Conservation (phyloP, 345 rosid genomes). For the Rhodamnia argentea region DNA sequence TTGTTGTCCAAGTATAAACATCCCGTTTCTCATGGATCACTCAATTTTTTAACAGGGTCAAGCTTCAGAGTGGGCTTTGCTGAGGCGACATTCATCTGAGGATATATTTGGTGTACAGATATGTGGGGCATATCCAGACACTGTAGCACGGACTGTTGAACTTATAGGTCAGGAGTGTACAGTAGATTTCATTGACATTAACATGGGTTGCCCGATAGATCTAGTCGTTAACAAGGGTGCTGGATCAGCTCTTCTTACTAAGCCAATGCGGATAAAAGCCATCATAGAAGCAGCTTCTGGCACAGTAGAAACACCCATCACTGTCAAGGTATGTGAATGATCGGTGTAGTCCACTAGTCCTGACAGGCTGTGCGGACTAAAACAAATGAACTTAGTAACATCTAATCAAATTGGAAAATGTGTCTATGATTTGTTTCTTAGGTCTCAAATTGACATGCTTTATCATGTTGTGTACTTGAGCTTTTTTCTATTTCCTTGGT, state of each 20-base stretch:
- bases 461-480: neutral
- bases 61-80: constrained; percentile 99
- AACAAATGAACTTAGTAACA: neutral
- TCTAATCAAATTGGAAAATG: neutral
- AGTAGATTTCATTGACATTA: constrained; percentile 87
- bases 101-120: constrained; percentile 95
- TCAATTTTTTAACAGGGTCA: constrained; percentile 44
- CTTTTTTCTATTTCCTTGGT: neutral
- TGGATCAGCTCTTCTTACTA: constrained; percentile 83
- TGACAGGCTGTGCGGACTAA: neutral
- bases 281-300: constrained; percentile 57
- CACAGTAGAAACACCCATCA: constrained; percentile 73
- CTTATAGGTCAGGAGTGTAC: constrained; percentile 73
- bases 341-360: neutral
- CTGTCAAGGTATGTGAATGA: constrained; percentile 52
- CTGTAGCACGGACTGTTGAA: constrained; percentile 59
- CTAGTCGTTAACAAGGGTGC: constrained; percentile 89
- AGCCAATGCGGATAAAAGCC: constrained; percentile 73
- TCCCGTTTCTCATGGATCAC: neutral
- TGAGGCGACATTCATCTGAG: constrained; percentile 82
- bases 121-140: constrained; percentile 79
- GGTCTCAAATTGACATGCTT: neutral
- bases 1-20: neutral
- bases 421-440: neutral
- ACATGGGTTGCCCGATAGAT: constrained; percentile 98